Conservation (phyloP, 257 asterid genomes). For the Forsythia suspensa region DNA sequence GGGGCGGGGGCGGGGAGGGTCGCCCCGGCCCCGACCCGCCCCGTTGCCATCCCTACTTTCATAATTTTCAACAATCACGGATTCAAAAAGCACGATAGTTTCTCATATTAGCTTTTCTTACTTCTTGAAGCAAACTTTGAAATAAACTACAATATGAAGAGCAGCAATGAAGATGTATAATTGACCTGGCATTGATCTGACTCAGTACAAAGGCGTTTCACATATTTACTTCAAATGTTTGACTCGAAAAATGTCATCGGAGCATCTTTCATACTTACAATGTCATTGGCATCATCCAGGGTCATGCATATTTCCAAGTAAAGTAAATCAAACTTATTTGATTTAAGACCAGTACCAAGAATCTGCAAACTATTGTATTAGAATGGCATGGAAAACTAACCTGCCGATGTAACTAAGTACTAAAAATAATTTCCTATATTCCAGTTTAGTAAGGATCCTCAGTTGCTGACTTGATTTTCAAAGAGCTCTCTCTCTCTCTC, state of each 20-base stretch:
- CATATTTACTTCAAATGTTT: slow-evolving; percentile 56
- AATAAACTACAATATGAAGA: too few species aligned
- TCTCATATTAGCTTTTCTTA: too few species aligned
- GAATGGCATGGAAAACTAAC: slow-evolving; percentile 35
- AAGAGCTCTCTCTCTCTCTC: background rate
- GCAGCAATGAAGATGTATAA: too few species aligned
- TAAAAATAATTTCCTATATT: slow-evolving; percentile 57
- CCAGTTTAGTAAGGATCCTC: slow-evolving; percentile 43
- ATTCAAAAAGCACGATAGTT: too few species aligned
- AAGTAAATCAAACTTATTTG: background rate
- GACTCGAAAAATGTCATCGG: slow-evolving; percentile 56
- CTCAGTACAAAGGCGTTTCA: slow-evolving; percentile 19
- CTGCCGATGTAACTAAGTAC: slow-evolving; percentile 60
- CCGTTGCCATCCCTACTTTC: too few species aligned
- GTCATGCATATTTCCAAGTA: slow-evolving; percentile 48
- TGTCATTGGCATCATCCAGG: slow-evolving; percentile 40
- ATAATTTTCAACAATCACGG: too few species aligned
- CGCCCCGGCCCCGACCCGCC: too few species aligned
- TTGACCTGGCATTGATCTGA: slow-evolving; percentile 35
- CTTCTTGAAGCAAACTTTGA: too few species aligned
- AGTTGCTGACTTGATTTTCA: slow-evolving; percentile 36
- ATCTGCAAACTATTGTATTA: background rate
- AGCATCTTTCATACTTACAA: slow-evolving; percentile 31
- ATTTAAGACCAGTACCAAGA: slow-evolving; percentile 3
- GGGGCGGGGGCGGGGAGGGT: too few species aligned